These are phyloP conservation scores for Typha latifolia DNA, from an alignment of 176 grass and related monocot genomes.

Conservation along the genomic window DNA sequence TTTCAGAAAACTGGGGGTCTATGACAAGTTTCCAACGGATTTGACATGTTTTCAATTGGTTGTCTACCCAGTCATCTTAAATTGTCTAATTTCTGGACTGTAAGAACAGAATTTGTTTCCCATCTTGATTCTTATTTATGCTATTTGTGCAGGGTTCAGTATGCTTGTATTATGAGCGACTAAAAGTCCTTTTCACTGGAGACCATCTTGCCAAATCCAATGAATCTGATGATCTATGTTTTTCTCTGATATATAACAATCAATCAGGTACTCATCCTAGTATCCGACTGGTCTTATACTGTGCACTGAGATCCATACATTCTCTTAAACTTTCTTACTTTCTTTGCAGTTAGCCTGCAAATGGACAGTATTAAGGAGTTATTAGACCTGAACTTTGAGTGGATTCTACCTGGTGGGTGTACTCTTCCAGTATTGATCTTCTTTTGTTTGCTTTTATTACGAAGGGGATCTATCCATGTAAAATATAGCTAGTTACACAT, in stretches of 20 bases:
- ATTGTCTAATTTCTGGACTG: no score
- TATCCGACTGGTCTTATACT: conserved; percentile 3
- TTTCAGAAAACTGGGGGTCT: no score
- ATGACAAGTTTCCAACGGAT: no score
- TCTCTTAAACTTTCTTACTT: conserved; percentile 12
- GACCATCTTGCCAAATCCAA: conserved; percentile 61
- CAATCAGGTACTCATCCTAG: conserved; percentile 44
- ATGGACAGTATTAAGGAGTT: conserved; percentile 65
- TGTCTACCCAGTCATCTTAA: no score
- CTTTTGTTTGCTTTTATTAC: not conserved
- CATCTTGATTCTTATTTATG: not conserved
- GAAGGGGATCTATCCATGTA: not conserved
- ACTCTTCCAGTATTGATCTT: not conserved
- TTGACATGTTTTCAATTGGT: no score
- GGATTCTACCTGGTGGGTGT: conserved; percentile 59
- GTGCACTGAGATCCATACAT: not conserved
- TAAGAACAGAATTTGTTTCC: not conserved
- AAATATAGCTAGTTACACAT: not conserved
- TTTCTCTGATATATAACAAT: conserved; percentile 50
- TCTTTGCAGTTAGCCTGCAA: conserved; percentile 49
- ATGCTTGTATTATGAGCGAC: conserved; percentile 57
- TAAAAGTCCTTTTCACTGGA: conserved; percentile 59
- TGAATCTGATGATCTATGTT: conserved; percentile 39
- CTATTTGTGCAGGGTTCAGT: conserved; percentile 60
- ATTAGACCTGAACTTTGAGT: conserved; percentile 40